phyloP scores from a whole-genome alignment of 495 filamentous ascomycete genomes.

The Barbatosphaeria neglecta region DNA sequence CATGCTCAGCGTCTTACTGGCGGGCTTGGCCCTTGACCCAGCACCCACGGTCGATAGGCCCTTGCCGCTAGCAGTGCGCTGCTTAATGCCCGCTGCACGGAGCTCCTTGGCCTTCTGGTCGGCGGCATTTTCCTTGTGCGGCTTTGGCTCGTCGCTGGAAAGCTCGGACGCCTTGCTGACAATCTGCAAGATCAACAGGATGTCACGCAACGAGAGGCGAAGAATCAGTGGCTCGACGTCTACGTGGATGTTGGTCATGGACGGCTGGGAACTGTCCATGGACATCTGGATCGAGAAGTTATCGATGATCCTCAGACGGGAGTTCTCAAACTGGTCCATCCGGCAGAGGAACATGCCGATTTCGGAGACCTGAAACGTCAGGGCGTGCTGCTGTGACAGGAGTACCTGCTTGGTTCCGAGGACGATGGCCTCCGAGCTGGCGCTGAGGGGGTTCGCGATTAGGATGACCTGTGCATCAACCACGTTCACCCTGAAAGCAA shows the following conservation, averaged over 20 bases:
- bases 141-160: conserved; percentile 45
- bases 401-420: conserved; percentile 88
- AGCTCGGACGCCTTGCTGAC: conserved; percentile 86
- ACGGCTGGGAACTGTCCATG: conserved; percentile 66
- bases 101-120: conserved; percentile 55
- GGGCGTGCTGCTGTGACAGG: conserved; percentile 84
- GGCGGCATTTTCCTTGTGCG: conserved; percentile 19
- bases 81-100: conserved; percentile 43
- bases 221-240: conserved; percentile 90
- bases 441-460: conserved; percentile 82
- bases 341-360: conserved; percentile 97
- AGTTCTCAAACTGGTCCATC: conserved; percentile 91
- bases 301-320: conserved; percentile 79
- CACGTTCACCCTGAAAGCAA: conserved; percentile 86
- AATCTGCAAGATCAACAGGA: conserved; percentile 86
- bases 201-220: conserved; percentile 83
- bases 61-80: conserved; percentile 54
- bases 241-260: conserved; percentile 66
- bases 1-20: conserved; percentile 9
- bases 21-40: conserved; percentile 19
- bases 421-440: conserved; percentile 90
- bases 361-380: conserved; percentile 82
- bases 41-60: conserved; percentile 44
- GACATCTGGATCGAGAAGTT: conserved; percentile 88
- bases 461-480: conserved; percentile 93